These are phyloP conservation scores for Crepidotus variabilis DNA, from an alignment of 768 basidiomycete species.

Conservation along the genomic window DNA sequence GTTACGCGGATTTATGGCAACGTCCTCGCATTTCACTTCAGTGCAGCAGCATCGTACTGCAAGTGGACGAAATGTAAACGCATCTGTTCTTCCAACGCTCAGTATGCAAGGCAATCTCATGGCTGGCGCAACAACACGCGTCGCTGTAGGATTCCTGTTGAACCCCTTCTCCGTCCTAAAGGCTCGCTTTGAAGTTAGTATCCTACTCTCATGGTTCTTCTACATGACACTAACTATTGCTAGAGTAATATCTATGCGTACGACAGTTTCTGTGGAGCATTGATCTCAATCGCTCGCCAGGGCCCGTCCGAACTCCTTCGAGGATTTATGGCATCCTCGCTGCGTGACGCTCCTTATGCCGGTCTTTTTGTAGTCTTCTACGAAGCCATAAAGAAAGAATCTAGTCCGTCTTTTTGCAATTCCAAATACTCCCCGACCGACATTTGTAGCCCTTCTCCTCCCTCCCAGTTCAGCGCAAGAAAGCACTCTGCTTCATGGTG, in stretches of 20 bases:
- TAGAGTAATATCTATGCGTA: constrained; percentile 82
- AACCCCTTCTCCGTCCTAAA: constrained; percentile 93
- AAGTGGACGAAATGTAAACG: constrained; percentile 21
- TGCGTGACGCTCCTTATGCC: constrained; percentile 94
- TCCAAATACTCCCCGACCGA: constrained; percentile 1
- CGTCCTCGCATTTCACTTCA: constrained; percentile 62
- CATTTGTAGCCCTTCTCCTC: constrained; percentile 33
- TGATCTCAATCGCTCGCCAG: constrained; percentile 56
- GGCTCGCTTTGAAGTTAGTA: constrained; percentile 81
- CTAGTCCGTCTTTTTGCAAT: constrained; percentile 39
- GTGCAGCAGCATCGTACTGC: constrained; percentile 18
- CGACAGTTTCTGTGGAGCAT: constrained; percentile 52
- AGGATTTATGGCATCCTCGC: constrained; percentile 81
- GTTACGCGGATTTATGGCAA: constrained; percentile 73
- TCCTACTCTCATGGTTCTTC: not conserved
- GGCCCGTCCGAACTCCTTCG: constrained; percentile 82
- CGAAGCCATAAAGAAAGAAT: constrained; percentile 77
- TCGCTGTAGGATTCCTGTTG: constrained; percentile 75
- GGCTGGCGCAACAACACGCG: constrained; percentile 80
- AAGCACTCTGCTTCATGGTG: constrained; percentile 52
- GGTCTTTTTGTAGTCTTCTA: constrained; percentile 88
- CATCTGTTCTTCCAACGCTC: constrained; percentile 66
- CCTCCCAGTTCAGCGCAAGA: constrained; percentile 40
- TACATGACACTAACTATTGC: not conserved
- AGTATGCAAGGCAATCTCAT: constrained; percentile 78